phyloP scores from a whole-genome alignment of 495 filamentous ascomycete genomes.

The Usnea hakonensis region DNA sequence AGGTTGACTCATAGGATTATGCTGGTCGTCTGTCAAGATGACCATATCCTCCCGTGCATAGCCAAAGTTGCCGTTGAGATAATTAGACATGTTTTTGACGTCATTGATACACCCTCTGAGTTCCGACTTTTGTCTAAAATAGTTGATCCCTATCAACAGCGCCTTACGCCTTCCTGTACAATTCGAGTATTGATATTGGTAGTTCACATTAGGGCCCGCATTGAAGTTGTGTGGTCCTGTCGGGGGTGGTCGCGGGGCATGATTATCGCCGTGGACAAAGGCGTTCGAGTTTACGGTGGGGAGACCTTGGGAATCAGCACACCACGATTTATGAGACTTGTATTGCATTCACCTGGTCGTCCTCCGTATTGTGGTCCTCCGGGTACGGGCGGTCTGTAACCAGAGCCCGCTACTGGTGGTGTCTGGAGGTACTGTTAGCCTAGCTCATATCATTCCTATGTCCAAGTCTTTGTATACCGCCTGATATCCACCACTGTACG shows the following conservation, averaged over 20 bases:
- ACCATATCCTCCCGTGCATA: slow-evolving; percentile 99
- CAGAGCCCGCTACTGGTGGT: slow-evolving; percentile 26
- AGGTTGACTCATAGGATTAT: slow-evolving; percentile 93
- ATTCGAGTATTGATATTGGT: slow-evolving; percentile 83
- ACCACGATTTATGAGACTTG: background rate
- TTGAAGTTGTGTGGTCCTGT: slow-evolving; percentile 54
- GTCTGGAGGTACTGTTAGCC: slow-evolving; percentile 29
- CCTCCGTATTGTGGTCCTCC: slow-evolving; percentile 35
- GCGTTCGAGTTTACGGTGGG: slow-evolving; percentile 29
- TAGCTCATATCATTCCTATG: slow-evolving; percentile 2
- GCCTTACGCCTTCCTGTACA: slow-evolving; percentile 91
- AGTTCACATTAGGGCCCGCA: slow-evolving; percentile 65
- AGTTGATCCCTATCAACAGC: slow-evolving; percentile 94
- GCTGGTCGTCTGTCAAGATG: slow-evolving; percentile 92
- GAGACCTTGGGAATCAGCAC: slow-evolving; percentile 12
- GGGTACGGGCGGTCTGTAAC: slow-evolving; percentile 27
- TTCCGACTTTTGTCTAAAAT: slow-evolving; percentile 88
- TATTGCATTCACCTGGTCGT: slow-evolving; percentile 30
- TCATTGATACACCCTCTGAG: slow-evolving; percentile 96
- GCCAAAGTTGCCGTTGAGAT: slow-evolving; percentile 82
- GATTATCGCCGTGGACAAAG: slow-evolving; percentile 31
- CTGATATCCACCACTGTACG: slow-evolving; percentile 36
- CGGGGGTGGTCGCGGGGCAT: slow-evolving; percentile 38
- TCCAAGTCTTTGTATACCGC: slow-evolving; percentile 30
- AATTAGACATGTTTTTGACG: slow-evolving; percentile 93